A percentile compares a stretch with the other conserved stretches of the same genome.
These are phyloP conservation scores for Irpex sp. DNA, from an alignment of 1,284 basidiomycete genomes.

Conservation along the genomic window DNA sequence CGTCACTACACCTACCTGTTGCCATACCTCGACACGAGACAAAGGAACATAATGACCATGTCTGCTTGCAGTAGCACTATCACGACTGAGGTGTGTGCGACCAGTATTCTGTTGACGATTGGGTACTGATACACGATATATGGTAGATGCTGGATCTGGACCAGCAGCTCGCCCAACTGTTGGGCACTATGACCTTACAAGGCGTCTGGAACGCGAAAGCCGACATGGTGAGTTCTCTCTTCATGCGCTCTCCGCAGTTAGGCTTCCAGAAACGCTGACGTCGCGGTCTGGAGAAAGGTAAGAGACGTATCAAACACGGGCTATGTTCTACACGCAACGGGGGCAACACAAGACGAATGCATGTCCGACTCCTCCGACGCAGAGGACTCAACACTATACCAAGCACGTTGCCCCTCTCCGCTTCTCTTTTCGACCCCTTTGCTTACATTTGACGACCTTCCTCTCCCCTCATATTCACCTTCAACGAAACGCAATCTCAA, in stretches of 20 bases:
- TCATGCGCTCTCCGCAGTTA: background rate
- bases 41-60: constrained; percentile 5
- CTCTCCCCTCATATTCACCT: background rate
- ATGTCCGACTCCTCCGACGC: constrained; percentile 26
- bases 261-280: constrained; percentile 5
- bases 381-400: constrained; percentile 24
- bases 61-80: constrained; percentile 11
- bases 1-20: background rate
- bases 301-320: constrained; percentile 18
- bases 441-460: constrained; percentile 16
- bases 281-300: constrained; percentile 23
- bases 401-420: constrained; percentile 18
- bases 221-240: constrained; percentile 19
- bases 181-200: constrained; percentile 21
- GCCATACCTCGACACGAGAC: background rate
- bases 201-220: constrained; percentile 13
- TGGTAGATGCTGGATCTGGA: constrained; percentile 24
- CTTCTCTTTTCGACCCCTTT: constrained; percentile 12
- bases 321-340: constrained; percentile 8
- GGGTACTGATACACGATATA: constrained; percentile 1
- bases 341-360: constrained; percentile 20
- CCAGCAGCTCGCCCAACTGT: constrained; percentile 22
- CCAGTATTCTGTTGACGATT: background rate
- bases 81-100: constrained; percentile 10
- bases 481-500: constrained; percentile 1